Evolutionary conservation across 176 grass and related monocot species (phyloP).

Genomic region (Carex scoparia): DNA sequence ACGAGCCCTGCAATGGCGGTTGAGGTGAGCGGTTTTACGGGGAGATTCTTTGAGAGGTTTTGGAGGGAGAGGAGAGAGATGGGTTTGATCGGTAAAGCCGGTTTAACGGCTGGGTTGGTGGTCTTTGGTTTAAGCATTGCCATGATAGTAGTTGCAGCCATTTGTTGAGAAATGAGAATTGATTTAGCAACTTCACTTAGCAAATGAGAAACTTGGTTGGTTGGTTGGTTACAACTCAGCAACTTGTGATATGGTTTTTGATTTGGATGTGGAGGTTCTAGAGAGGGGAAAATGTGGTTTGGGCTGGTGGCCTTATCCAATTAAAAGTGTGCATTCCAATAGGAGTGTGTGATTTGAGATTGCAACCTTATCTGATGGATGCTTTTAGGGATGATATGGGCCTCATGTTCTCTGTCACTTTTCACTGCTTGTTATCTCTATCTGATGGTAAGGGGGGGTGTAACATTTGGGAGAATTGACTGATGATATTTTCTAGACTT

Average conservation of each 20-base stretch:
- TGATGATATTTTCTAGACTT: neutral
- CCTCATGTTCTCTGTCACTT: neutral
- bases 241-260: conserved; percentile 6
- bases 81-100: conserved; percentile 17
- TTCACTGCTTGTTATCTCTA: neutral
- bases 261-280: neutral
- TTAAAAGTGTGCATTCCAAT: conserved; percentile 30
- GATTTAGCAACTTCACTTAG: neutral
- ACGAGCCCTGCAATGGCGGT: conserved; percentile 53
- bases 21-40: conserved; percentile 18
- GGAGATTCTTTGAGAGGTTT: conserved; percentile 9
- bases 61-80: conserved; percentile 43
- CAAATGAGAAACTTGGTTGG: neutral
- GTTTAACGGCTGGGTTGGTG: neutral
- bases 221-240: neutral
- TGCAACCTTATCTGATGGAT: conserved; percentile 25
- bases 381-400: neutral
- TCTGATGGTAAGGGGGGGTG: neutral
- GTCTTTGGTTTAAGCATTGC: conserved; percentile 63
- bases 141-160: conserved; percentile 65
- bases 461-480: neutral
- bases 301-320: conserved; percentile 41
- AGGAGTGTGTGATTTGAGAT: conserved; percentile 24
- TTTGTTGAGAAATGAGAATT: conserved; percentile 8
- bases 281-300: conserved; percentile 28